Percentiles rank a stretch among this genome's conserved stretches.
These are phyloP conservation scores for Quercus alba DNA, from an alignment of 306 rosid genomes.

Conservation along the genomic window DNA sequence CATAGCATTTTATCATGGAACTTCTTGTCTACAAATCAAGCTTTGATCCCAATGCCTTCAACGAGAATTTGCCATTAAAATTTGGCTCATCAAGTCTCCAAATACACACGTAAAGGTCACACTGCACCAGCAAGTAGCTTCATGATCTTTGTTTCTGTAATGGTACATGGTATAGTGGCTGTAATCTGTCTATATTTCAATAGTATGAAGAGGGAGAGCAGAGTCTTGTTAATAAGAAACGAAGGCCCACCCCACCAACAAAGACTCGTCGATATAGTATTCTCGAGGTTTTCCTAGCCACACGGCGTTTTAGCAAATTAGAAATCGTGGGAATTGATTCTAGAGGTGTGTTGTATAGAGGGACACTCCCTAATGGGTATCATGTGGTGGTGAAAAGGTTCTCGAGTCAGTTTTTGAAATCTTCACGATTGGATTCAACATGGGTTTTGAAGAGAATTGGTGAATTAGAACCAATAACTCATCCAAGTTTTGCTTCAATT, in stretches of 20 bases:
- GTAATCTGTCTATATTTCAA: neutral
- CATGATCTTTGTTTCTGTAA: neutral
- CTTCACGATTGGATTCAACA: neutral
- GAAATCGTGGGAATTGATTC: neutral
- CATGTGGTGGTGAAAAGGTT: conserved; percentile 8
- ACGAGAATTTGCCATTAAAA: neutral
- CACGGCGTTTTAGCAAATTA: neutral
- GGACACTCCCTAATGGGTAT: neutral
- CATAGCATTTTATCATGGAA: conserved; percentile 12
- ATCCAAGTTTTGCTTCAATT: neutral
- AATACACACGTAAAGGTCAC: neutral
- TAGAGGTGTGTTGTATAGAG: neutral
- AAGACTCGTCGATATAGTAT: neutral
- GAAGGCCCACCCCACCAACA: neutral
- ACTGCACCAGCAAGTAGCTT: neutral
- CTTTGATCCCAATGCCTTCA: neutral
- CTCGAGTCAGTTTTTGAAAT: neutral
- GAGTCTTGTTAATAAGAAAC: neutral
- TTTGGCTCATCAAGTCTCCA: neutral
- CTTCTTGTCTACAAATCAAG: neutral
- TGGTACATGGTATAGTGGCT: neutral
- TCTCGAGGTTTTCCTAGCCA: neutral
- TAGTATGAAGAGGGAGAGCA: neutral
- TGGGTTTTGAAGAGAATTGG: neutral
- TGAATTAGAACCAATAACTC: neutral